Evolutionary conservation across 306 rosid genomes (phyloP), one percentile per base, ranked within the genome.

Genomic region (Notholithocarpus densiflorus): DNA sequence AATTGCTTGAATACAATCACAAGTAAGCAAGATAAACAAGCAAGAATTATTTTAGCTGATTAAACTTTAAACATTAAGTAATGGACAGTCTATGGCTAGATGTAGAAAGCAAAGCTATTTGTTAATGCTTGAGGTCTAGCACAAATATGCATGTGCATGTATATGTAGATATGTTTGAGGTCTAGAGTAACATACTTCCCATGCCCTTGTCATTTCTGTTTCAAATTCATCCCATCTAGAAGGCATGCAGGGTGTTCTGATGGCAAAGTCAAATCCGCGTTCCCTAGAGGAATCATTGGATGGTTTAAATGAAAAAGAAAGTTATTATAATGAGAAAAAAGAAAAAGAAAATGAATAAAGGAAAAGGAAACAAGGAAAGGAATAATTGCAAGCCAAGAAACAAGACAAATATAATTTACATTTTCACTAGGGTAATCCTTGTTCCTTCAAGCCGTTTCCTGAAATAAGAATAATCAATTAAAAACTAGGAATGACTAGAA

Each of bases 401-500:
- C 64, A 81, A 80, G 79, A 73, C 76, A 20, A 32, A 75, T 57
- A 56, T 32, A 53, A 79, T 82, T 86, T 89, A 94, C 98, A 53
- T 83, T 90, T 95, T 92, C 56, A 80, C 81, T 8, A 95, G 85
- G 62, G 94, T 89, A 75, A 95, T 90, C 90, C 98, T 88, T 1
- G 98, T 93, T 74, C 98, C 98, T 79, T 95, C 98, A 81, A 95
- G 98, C 84, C 83, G 91, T 86, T 90, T 95, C 98, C 98, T 95
- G 97, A 54, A 77, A 91, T 79, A 79, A 75, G 74, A 37, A 86
- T 52, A 60, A 73, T 69, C 66, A 78, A 75, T 72, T 70, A 75
- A 69, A 81, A 84, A 77, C 66, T 80, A 82, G 85, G 79, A 76
- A 55, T 81, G 79, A 31, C n/a, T 81, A 55, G 54, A 78, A 55